phyloP scores from a whole-genome alignment of 768 basidiomycete species.

The Termitomyces titanicus region DNA sequence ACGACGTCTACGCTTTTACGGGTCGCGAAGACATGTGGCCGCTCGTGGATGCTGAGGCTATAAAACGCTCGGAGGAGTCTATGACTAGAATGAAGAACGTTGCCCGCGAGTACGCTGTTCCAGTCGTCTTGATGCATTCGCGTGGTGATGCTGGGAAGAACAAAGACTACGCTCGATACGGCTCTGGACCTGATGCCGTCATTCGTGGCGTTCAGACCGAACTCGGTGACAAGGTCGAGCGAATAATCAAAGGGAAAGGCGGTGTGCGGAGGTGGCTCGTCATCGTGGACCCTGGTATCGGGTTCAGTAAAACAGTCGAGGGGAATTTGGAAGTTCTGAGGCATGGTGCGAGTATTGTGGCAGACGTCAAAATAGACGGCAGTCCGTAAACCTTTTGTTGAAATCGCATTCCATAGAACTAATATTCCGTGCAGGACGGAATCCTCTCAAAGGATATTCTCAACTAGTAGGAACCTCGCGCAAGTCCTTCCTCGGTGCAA shows the following conservation, averaged over 20 bases:
- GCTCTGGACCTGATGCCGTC: conserved; percentile 40
- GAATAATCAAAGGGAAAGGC: conserved; percentile 59
- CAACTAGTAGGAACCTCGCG: conserved; percentile 74
- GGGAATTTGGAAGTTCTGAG: conserved; percentile 73
- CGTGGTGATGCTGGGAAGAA: conserved; percentile 77
- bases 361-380: conserved; percentile 29
- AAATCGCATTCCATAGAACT: background rate
- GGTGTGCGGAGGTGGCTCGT: conserved; percentile 87
- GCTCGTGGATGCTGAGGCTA: conserved; percentile 24
- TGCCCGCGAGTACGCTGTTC: conserved; percentile 63
- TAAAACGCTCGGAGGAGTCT: conserved; percentile 29
- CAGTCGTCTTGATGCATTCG: conserved; percentile 93
- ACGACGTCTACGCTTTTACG: conserved; percentile 84
- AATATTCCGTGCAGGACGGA: conserved; percentile 24
- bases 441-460: conserved; percentile 57
- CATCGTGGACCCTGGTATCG: conserved; percentile 88
- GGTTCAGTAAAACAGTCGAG: conserved; percentile 84
- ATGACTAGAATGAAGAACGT: conserved; percentile 61
- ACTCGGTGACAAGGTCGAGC: conserved; percentile 63
- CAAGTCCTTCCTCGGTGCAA: conserved; percentile 78
- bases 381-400: conserved; percentile 18
- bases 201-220: conserved; percentile 69
- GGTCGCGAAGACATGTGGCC: conserved; percentile 52
- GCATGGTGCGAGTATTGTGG: conserved; percentile 41
- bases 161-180: conserved; percentile 57